phyloP scores from a whole-genome alignment of 352 stramenopile genomes.

The Phytophthora cactorum region DNA sequence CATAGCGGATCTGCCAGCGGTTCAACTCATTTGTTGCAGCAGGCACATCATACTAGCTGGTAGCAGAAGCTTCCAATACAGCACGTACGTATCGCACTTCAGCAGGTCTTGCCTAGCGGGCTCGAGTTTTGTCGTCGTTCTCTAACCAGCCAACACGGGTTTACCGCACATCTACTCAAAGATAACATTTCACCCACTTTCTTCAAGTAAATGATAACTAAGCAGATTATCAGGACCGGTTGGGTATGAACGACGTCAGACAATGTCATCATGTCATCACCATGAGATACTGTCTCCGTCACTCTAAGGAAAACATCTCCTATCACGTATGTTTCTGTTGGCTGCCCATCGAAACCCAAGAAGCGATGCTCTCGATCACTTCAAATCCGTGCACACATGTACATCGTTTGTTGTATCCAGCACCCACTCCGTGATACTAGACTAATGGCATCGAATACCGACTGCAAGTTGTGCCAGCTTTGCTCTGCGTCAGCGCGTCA shows the following conservation, averaged over 20 bases:
- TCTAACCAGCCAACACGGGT: neutral
- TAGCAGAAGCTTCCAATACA: too few species aligned
- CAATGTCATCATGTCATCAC: neutral
- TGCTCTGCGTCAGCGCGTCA: neutral
- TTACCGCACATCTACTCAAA: neutral
- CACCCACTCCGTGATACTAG: neutral
- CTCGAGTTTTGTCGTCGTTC: neutral
- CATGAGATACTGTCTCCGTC: too few species aligned
- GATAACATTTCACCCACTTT: neutral
- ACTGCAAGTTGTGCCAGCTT: neutral
- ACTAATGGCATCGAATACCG: neutral
- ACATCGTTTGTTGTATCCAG: neutral
- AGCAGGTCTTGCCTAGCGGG: neutral
- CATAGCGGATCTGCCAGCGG: slow-evolving; percentile 18
- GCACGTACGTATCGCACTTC: slow-evolving; percentile 7
- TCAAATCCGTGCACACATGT: neutral
- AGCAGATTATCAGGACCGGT: neutral
- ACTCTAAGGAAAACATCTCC: neutral
- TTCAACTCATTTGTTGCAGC: neutral
- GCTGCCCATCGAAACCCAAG: neutral
- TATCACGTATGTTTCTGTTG: neutral
- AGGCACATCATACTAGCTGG: too few species aligned
- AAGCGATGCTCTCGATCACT: neutral
- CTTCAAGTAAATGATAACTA: neutral
- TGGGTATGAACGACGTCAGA: neutral